phyloP scores from a whole-genome alignment of 2,329 filamentous ascomycete genomes.

The Calonectria fujianensis region DNA sequence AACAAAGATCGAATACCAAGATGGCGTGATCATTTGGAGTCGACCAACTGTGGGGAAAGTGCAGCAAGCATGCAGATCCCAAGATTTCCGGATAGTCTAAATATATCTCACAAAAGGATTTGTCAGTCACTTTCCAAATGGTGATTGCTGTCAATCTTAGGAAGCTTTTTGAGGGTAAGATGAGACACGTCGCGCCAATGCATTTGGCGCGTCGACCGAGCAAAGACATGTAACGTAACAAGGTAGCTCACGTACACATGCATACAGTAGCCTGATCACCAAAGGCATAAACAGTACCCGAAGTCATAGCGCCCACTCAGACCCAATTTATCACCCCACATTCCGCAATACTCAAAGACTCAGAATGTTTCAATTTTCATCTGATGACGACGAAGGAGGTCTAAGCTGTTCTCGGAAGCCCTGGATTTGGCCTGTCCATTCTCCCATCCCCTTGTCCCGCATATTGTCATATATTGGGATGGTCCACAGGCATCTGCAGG shows the following conservation, averaged over 20 bases:
- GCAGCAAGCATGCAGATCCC: neutral
- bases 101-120: neutral
- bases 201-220: neutral
- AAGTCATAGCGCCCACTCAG: neutral
- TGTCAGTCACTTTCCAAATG: neutral
- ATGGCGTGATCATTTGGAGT: neutral
- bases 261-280: neutral
- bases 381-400: neutral
- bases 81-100: neutral
- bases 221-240: slow-evolving; percentile 4
- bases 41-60: neutral
- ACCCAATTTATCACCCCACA: neutral
- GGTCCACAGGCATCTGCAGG: neutral
- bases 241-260: neutral
- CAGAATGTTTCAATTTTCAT: neutral
- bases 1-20: neutral
- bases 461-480: neutral
- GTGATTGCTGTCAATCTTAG: neutral
- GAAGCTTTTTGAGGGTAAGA: neutral
- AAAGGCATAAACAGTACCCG: neutral
- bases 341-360: neutral
- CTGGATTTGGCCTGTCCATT: neutral
- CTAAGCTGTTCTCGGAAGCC: neutral
- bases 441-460: neutral
- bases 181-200: neutral